Evolutionary conservation across 2,329 filamentous ascomycete genomes (phyloP), one percentile per base, ranked within the genome.

Genomic region (Penicillium sp.): DNA sequence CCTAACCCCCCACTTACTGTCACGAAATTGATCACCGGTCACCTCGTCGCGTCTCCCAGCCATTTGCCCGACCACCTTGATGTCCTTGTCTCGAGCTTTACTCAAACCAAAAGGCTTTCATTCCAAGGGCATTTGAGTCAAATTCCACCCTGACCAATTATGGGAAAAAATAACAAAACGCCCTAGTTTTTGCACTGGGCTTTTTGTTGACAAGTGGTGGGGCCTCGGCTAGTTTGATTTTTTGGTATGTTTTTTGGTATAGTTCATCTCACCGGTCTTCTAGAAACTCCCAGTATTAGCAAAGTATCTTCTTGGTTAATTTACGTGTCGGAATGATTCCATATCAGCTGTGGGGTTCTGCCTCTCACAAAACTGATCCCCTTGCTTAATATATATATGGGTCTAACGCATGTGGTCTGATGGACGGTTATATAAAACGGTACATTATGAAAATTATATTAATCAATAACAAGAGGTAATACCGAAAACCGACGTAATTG

Each of bases 31-130:
- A 51, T 51, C 33, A 49, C 42, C 42, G 23, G 33, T 31, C 13
- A 53, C 23, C 23, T 36, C 9, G 36, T 55, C 53, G 53, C 53
- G 38, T 55, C 39, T 44, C 31, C 53, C 47, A 55, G 39, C 53
- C 47, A 42, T 48, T 48, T 47, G 15, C 31, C 45, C 31, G 15
- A 48, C 31, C 29, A 48, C 29, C 21, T 48, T 38, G 23, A 25
- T 25, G 38, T 29, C 39, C n/a, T 33, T 35, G 31, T 27, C n/a
- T 41, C n/a, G 23, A 41, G 27, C 41, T 27, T 44, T 21, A 15
- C 4, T 29, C 12, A 23, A 36, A 19, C 25, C 6, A n/a, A 12
- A n/a, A 13, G 3, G 4, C 5, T 42, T 33, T 55, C 23, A 19
- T 10, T 23, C 13, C 38, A 33, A 33, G 7, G n/a, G 13, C 19